A percentile compares a stretch with the other conserved stretches of the same genome.
These are phyloP conservation scores for Dryas integrifolia DNA, from an alignment of 331 rosid genomes.

Conservation along the genomic window DNA sequence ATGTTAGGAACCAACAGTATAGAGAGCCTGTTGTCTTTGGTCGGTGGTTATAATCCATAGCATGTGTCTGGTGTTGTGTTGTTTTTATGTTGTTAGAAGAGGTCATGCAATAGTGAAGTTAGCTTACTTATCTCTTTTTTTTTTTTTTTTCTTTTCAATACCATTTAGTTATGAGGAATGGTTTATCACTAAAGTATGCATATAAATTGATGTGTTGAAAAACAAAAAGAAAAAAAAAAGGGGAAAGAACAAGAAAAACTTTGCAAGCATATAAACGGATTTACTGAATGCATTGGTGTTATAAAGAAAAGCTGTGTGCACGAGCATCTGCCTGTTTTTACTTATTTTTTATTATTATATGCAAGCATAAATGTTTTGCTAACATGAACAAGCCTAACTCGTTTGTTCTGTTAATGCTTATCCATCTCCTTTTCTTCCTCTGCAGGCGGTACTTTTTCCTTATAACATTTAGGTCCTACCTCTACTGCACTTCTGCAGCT, in stretches of 20 bases:
- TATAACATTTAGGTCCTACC: conserved; percentile 73
- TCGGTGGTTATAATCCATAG: not conserved
- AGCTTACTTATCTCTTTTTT: too few species aligned
- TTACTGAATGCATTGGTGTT: too few species aligned
- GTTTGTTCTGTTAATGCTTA: conserved; percentile 13
- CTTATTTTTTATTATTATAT: too few species aligned
- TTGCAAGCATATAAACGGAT: too few species aligned
- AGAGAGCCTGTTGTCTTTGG: not conserved
- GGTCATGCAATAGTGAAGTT: not conserved
- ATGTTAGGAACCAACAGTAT: not conserved
- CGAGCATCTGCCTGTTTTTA: too few species aligned
- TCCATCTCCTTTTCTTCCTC: conserved; percentile 14
- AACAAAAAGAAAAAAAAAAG: too few species aligned
- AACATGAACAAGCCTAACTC: too few species aligned
- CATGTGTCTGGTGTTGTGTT: not conserved
- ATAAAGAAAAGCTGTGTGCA: too few species aligned
- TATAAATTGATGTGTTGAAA: not conserved
- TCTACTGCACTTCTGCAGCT: conserved; percentile 50
- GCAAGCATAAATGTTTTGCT: too few species aligned
- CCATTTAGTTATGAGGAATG: too few species aligned
- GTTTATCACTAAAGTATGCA: not conserved
- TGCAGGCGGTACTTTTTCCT: conserved; percentile 83
- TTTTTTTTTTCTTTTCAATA: too few species aligned
- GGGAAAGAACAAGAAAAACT: too few species aligned
- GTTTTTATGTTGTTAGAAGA: not conserved